Base-by-base conservation (phyloP, 805 yeast genomes). In the Dipodascus geniculatus region DNA sequence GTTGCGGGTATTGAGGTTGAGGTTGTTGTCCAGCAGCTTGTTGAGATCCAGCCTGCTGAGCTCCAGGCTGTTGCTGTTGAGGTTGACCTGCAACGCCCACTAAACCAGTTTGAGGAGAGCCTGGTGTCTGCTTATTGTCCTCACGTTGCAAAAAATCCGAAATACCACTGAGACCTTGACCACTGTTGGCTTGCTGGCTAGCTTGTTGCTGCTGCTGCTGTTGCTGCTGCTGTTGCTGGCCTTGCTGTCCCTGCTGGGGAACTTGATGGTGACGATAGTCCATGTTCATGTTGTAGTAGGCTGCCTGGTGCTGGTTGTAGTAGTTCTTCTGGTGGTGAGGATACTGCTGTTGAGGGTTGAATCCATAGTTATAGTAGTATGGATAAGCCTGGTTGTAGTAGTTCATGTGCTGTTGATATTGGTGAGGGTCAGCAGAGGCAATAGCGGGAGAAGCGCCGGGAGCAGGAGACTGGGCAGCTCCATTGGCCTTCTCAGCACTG, bases 51-150 rank as follows among this genome's bases (percentile, higher is more conserved):
- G 49, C 54, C 48, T 63, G 58, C 31, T 33, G 58, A 49, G 52
- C 48, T n/a, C 52, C 52, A 22, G 50, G 38, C n/a, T 24, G 50
- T 49, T 54, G 56, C 44, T 51, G 50, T 52, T 55, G 61, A 14
- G 53, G 52, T 51, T 55, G 60, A 38, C 44, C 44, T 38, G 44
- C 44, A 38, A 38, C 44, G 20, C 44, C 44, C 17, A 23, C 49
- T 38, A 56, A 59, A 49, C 58, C 65, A 49, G 61, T 60, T 52
- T 63, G 67, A 57, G 61, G 67, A 28, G 60, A 58, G 31, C 56
- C 60, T 23, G 60, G 54, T 19, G 44, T 23, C 53, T 54, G 55
- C 20, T 22, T 48, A 22, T 50, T 42, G 42, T 57, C 61, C 23
- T 57, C 60, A 17, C 61, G 51, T 55, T 59, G 61, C 55, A 57